Conservation (phyloP, 73 alveolate species). For the Tetrahymena malaccensis region DNA sequence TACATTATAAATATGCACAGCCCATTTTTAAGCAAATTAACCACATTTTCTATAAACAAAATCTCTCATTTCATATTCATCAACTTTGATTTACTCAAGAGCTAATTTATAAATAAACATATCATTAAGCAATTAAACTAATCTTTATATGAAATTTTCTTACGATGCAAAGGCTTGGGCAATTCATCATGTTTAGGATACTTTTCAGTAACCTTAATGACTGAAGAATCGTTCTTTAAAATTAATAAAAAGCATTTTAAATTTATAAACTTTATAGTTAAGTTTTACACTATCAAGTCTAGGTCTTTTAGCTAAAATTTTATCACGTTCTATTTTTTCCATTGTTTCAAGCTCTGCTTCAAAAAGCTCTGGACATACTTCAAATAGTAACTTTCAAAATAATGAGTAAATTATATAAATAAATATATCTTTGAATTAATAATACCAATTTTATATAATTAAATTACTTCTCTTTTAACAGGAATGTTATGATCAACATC, state of each 20-base stretch:
- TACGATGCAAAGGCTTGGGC: neutral
- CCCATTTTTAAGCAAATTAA: constrained; percentile 20
- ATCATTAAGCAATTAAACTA: no score
- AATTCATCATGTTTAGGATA: neutral
- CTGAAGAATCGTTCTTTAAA: constrained; percentile 4
- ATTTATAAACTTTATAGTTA: neutral
- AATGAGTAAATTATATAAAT: no score
- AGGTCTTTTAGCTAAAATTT: constrained; percentile 32
- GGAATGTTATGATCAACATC: constrained; percentile 69
- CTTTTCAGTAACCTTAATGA: constrained; percentile 19
- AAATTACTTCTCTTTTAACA: constrained; percentile 55
- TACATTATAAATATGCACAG: constrained; percentile 31
- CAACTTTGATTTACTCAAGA: neutral
- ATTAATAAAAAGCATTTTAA: neutral
- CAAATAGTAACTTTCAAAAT: neutral
- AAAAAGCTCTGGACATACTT: constrained; percentile 69
- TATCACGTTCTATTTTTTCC: constrained; percentile 12
- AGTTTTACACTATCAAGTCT: neutral
- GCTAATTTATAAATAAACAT: neutral
- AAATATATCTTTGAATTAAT: no score
- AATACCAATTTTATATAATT: neutral
- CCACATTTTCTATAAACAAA: constrained; percentile 34
- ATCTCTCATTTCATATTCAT: constrained; percentile 34
- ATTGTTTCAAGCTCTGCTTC: constrained; percentile 20
- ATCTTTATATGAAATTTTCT: neutral